Evolutionary conservation across 2,329 filamentous ascomycete genomes (phyloP), one percentile per base, ranked within the genome.

Genomic region (Phialophora macrospora): DNA sequence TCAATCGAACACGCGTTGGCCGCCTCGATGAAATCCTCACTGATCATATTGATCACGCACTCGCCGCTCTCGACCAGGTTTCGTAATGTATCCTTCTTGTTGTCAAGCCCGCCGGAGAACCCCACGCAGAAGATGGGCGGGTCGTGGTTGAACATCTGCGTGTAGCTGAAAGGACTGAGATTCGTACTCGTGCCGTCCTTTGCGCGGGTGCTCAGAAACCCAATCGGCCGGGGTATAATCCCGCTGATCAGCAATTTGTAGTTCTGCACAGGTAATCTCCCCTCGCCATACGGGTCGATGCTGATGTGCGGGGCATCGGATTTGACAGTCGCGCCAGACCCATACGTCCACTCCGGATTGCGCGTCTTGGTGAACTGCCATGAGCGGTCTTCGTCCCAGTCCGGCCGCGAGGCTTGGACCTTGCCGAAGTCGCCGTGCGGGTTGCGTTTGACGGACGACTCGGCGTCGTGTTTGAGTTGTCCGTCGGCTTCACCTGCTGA

Each of bases 241-340:
- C 87, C 88, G 20, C 88, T 91, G 77, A 97, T 96, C 67, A 97
- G 82, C 14, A 97, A 85, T 79, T 96, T 97, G 85, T 98, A 97
- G 83, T 97, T 97, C 80, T 85, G 87, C 1, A 82, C 79, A 0
- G 86, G 79, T 0, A 87, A 84, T 0, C 93, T 85, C 34, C 88
- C 90, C 30, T 87, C 80, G 63, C 84, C 89, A 76, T 93, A 88
- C 0, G 93, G 93, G 77, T 97, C 89, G 77, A 97, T 96, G 74
- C 88, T 81, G 70, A 94, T 78, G 79, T 97, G 91, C 1, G 80
- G 76, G 65, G 87, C 85, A 12, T 83, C 82, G 20, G 77, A 75
- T 57, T 64, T 70, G 68, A 81, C 78, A 32, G 78, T 82, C 2
- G 74, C 77, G 3, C 80, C 80, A 24, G 78, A 74, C 22, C 80